Percentiles rank a stretch among this genome's conserved stretches.
Conservation (phyloP, 2,329 filamentous ascomycete species). For the Sporothrix brasiliensis region DNA sequence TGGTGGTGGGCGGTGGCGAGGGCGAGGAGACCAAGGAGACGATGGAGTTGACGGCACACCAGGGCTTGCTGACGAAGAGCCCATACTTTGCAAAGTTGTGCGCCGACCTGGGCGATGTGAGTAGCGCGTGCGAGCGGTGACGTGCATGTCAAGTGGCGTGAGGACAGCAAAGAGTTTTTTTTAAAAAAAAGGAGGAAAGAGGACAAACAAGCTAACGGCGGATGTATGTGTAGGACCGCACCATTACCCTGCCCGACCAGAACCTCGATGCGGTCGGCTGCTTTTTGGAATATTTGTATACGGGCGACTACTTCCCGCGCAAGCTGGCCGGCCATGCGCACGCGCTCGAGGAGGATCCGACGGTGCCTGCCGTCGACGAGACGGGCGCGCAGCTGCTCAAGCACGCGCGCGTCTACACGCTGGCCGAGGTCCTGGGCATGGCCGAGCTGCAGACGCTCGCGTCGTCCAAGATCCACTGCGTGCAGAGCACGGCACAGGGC, state of each 20-base stretch:
- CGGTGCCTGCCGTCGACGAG: conserved; percentile 68
- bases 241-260: conserved; percentile 68
- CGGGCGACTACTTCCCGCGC: conserved; percentile 81
- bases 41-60: conserved; percentile 72
- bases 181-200: neutral
- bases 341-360: conserved; percentile 69
- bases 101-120: conserved; percentile 62
- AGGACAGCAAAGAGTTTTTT: neutral
- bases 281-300: conserved; percentile 83
- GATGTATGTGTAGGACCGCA: conserved; percentile 54
- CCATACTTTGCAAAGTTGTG: conserved; percentile 72
- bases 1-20: conserved; percentile 60
- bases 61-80: conserved; percentile 72
- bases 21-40: conserved; percentile 47
- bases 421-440: conserved; percentile 77
- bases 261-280: conserved; percentile 74
- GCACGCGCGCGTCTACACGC: conserved; percentile 86
- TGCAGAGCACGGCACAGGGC: conserved; percentile 82
- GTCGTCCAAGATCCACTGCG: conserved; percentile 87
- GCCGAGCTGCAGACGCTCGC: conserved; percentile 72
- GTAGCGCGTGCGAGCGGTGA: conserved; percentile 47
- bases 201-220: neutral
- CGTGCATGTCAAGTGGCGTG: neutral
- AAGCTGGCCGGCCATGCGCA: conserved; percentile 62
- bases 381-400: conserved; percentile 82